Evolutionary conservation across 2,329 filamentous ascomycete genomes (phyloP), one percentile per base, ranked within the genome.

Genomic region (Salinomyces thailandicus): DNA sequence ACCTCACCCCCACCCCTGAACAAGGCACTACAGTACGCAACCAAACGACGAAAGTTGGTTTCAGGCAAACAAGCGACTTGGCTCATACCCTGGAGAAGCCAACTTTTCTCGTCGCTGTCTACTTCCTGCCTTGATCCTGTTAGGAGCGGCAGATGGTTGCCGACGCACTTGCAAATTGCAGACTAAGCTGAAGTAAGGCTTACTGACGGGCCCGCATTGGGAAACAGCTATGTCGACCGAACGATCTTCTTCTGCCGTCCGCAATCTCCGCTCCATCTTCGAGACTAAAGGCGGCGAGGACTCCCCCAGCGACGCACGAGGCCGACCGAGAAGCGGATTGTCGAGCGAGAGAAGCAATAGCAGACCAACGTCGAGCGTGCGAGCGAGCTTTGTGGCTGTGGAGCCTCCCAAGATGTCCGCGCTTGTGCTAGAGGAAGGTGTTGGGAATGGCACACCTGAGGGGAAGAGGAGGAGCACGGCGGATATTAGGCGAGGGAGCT

Each of bases 261-360:
- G 64, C 47, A 66, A 66, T 49, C 58, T 69, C 39, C 59, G 65
- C 51, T 65, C 66, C 39, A 62, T 68, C 57, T 69, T 69, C 53
- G 66, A 69, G 55, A 60, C 55, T 46, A 63, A 59, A 45, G 53
- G 11, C 19, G 5, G 28, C 40, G 13, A 45, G 26, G 38, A 22
- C 36, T 45, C 45, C 5, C 58, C 62, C 52, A n/a, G n/a, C n/a
- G 59, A 64, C 45, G 53, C 60, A 46, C 62, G 64, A 48, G 63
- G 64, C 37, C 60, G 63, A 43, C 67, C 64, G 31, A 61, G 60
- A 42, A 55, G 54, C 45, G 60, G 54, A 47, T 52, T 51, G 37
- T 39, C 43, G 18, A 47, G 46, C 37, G 39, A 51, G 35, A 43
- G 49, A 42, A 43, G 50, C 41, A 54, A 48, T 46, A 37, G 45